phyloP scores from a whole-genome alignment of 768 basidiomycete genomes.

The Phaeotremella skinneri region DNA sequence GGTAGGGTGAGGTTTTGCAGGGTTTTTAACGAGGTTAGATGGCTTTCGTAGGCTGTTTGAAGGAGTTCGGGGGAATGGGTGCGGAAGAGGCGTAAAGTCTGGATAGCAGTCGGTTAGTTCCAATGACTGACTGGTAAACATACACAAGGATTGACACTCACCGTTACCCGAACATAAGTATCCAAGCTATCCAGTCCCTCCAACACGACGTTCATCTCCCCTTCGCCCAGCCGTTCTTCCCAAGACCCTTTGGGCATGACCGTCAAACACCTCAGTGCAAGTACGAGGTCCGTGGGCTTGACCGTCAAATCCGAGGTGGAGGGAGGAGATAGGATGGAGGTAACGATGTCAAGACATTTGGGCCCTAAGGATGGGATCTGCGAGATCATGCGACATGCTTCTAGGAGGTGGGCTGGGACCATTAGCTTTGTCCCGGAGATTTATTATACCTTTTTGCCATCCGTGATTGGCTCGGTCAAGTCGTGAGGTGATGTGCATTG shows the following conservation, averaged over 20 bases:
- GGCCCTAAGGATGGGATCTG: not conserved
- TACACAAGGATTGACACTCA: constrained; percentile 12
- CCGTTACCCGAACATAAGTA: constrained; percentile 28
- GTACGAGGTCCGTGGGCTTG: constrained; percentile 19
- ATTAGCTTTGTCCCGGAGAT: not conserved
- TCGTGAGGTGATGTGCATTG: not conserved
- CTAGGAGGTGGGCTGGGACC: constrained; percentile 24
- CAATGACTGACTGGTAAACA: not conserved
- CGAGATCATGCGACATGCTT: constrained; percentile 11
- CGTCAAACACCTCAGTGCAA: constrained; percentile 32
- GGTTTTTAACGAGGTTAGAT: constrained; percentile 13
- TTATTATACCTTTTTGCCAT: too few species aligned
- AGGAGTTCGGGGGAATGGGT: constrained; percentile 16
- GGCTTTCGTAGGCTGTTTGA: not conserved
- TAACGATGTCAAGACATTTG: not conserved
- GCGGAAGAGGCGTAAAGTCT: constrained; percentile 24
- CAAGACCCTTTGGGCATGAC: constrained; percentile 18
- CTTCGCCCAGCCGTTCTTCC: constrained; percentile 31
- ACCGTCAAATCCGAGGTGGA: constrained; percentile 2
- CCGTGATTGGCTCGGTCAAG: too few species aligned
- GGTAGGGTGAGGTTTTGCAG: constrained; percentile 22
- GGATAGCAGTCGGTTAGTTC: not conserved
- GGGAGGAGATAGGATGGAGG: constrained; percentile 2
- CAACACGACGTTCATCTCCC: constrained; percentile 40
- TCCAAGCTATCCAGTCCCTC: constrained; percentile 36